Evolutionary conservation across 2,329 filamentous ascomycete genomes (phyloP), one percentile per base, ranked within the genome.

Genomic region (Aspergillus sclerotialis): DNA sequence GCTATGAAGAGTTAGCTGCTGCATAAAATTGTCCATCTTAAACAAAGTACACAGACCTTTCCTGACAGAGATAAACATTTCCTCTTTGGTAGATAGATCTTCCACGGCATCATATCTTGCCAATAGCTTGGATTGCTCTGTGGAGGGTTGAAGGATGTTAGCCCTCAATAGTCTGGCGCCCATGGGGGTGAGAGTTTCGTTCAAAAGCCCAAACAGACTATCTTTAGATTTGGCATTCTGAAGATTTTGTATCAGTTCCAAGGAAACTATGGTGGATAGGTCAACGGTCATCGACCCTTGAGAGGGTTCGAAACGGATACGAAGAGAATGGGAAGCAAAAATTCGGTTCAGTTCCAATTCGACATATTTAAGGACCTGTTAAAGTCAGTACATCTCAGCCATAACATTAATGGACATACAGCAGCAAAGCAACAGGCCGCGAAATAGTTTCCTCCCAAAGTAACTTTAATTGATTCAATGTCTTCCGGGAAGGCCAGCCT

Each of bases 231-330:
- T 88, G 1, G 78, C 53, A 46, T 82, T 80, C 9, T 84, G 80
- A 0, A 89, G 55, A 45, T 95, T 98, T 50, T 94, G 87, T 16
- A 96, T 83, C 5, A 98, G 72, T 56, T 98, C 92, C 3, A 98
- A 69, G 0, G 87, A 87, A 24, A 81, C 75, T 17, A 95, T 86
- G 0, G 89, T 94, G 1, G 86, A 82, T 2, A 92, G 72, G 50
- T 95, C 90, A 48, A 96, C 93, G 76, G 94, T 86, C 89, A 96
- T 94, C 1, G 87, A 85, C 15, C 90, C 84, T 53, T 94, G 85
- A 0, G 87, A 88, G 1, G 88, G 83, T 50, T 90, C 82, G 47
- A 94, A 95, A 43, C 79, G 82, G 52, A 96, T 82, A 3, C 87
- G 78, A 19, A 96, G 73, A 13, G 89, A 89, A 54, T 92, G 82